These are phyloP conservation scores for Apiotrichum sp. DNA, from an alignment of 1,284 basidiomycete genomes.

Conservation along the genomic window DNA sequence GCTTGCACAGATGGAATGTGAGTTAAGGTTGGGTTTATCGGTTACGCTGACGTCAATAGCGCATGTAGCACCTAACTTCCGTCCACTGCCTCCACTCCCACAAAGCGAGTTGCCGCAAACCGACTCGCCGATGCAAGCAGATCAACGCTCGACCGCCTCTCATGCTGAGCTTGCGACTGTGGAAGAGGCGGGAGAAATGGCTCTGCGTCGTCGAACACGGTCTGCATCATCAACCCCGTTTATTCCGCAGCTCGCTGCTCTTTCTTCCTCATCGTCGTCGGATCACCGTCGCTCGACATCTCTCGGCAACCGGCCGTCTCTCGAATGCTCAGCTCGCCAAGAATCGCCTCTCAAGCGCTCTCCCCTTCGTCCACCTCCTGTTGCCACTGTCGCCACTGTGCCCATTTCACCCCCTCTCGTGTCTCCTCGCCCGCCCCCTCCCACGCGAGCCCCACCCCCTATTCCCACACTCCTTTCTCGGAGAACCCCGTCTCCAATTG, in stretches of 20 bases:
- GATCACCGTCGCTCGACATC: slow-evolving; percentile 1
- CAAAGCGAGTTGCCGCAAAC: too few relatives aligned
- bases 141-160: not conserved
- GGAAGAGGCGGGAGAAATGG: not conserved
- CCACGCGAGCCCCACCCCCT: not conserved
- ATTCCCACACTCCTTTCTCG: not conserved
- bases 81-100: too few relatives aligned
- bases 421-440: not conserved
- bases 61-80: too few relatives aligned
- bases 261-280: not conserved
- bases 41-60: not conserved
- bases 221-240: not conserved
- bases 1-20: not conserved
- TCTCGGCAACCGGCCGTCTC: not conserved
- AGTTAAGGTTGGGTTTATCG: not conserved
- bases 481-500: not conserved
- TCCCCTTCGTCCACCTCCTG: not conserved
- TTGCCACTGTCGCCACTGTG: not conserved
- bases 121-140: too few relatives aligned
- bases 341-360: not conserved
- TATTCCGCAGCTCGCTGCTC: not conserved
- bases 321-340: not conserved
- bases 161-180: not conserved
- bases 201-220: not conserved
- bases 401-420: not conserved